Base-by-base conservation (phyloP, 495 filamentous ascomycete species). In the Cairneyella variabilis region DNA sequence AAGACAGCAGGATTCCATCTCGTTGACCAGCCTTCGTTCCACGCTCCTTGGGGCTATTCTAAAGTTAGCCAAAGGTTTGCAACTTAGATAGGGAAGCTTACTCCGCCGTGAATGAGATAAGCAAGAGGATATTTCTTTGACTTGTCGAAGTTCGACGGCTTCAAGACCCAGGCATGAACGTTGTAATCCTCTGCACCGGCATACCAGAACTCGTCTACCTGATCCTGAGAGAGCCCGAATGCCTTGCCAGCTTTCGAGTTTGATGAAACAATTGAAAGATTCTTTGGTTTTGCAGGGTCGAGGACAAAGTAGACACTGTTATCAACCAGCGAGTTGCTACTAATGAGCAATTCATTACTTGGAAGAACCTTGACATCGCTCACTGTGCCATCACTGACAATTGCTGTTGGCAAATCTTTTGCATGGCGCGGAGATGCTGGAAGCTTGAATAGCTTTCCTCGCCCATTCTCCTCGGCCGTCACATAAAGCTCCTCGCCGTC, bases 1-100 rank as follows among this genome's bases (percentile, higher is more conserved):
- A 92, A 95, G 3, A 95, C 77, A 6, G 88, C 89, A 0, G 88
- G 90, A 56, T 97, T 97, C 91, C 91, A 96, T 14, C 91, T 75
- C 0, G 88, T 95, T 54, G 79, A 85, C 91, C 91, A 96, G 25
- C 79, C 70, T 62, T 95, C 88, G 5, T 74, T 77, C 89, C 90
- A 95, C 1, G 88, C 84, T 6, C 86, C 86, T 63, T 96, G 90
- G 0, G 91, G 91, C 45, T 58, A 23, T 46, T n/a, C 17, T 1
- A 14, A 39, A 28, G 20, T 57, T 40, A 57, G 47, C 28, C 14
- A 32, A 32, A 7, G 28, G n/a, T n/a, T n/a, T n/a, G n/a, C n/a
- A 12, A 56, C 8, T 32, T 12, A 8, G 25, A 20, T 36, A 16
- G 20, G 27, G 14, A 48, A 5, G 47, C 54, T 51, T 48, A 0